phyloP scores from a whole-genome alignment of 192 early-diverging fungal species.

The Phlyctochytrium bullatum region DNA sequence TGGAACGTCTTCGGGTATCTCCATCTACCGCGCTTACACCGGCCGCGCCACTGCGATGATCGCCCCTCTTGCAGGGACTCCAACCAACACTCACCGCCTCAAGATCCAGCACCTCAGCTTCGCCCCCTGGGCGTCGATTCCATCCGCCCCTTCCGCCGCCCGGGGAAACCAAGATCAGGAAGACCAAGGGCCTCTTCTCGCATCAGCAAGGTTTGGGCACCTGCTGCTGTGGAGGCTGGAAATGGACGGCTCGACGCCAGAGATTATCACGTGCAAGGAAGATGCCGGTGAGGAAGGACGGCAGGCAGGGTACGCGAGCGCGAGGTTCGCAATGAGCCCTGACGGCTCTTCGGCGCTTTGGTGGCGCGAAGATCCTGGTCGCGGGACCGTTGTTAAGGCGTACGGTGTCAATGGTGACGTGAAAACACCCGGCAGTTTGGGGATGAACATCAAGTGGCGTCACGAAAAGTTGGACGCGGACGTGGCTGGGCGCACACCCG shows the following conservation, averaged over 20 bases:
- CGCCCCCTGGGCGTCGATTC: too few relatives aligned
- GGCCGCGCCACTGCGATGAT: not conserved
- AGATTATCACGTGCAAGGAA: not conserved
- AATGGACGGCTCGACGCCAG: not conserved
- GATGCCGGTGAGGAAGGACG: not conserved
- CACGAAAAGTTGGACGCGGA: too few relatives aligned
- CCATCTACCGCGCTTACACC: not conserved
- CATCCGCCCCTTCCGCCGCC: too few relatives aligned
- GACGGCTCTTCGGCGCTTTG: not conserved
- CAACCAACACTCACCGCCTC: not conserved
- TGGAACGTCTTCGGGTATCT: not conserved
- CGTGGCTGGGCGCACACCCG: too few relatives aligned
- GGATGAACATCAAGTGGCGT: too few relatives aligned
- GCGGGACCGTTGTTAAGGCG: not conserved
- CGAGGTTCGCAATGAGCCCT: not conserved
- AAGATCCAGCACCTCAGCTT: not conserved
- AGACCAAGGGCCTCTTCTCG: not conserved
- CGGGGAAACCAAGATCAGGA: not conserved
- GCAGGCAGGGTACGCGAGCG: not conserved
- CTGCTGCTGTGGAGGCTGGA: not conserved
- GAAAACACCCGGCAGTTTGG: too few relatives aligned
- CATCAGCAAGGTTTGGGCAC: not conserved
- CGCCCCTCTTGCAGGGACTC: not conserved
- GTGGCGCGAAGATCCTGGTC: not conserved
- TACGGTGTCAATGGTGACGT: too few relatives aligned